phyloP scores from a whole-genome alignment of 768 basidiomycete species.

The Russula lepida region DNA sequence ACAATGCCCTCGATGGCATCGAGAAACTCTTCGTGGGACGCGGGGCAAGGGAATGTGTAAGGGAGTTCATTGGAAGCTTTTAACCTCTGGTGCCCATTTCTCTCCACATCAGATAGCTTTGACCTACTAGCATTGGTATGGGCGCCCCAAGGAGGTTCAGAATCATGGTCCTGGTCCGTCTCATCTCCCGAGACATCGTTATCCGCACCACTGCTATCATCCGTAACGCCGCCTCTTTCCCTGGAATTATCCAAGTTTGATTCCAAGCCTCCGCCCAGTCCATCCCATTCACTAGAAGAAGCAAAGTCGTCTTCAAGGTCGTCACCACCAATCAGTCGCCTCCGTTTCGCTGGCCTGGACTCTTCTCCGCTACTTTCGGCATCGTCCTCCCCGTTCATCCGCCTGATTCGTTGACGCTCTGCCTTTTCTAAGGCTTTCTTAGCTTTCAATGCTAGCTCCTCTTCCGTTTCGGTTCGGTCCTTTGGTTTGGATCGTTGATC shows the following conservation, averaged over 20 bases:
- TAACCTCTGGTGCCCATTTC: neutral
- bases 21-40: slow-evolving; percentile 83
- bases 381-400: slow-evolving; percentile 79
- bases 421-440: slow-evolving; percentile 82
- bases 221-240: slow-evolving; percentile 20
- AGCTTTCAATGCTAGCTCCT: slow-evolving; percentile 83
- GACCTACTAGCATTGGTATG: neutral
- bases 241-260: slow-evolving; percentile 18
- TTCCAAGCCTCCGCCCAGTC: slow-evolving; percentile 30
- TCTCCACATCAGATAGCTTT: neutral
- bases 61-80: slow-evolving; percentile 55
- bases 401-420: slow-evolving; percentile 63
- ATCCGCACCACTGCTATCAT: slow-evolving; percentile 26
- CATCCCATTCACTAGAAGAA: slow-evolving; percentile 23
- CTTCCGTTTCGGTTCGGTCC: slow-evolving; percentile 93
- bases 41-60: slow-evolving; percentile 86
- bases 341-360: slow-evolving; percentile 40
- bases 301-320: slow-evolving; percentile 87
- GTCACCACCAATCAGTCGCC: slow-evolving; percentile 59
- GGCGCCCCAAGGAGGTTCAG: neutral
- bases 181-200: slow-evolving; percentile 28
- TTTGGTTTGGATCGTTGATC: slow-evolving; percentile 91
- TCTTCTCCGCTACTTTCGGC: slow-evolving; percentile 59
- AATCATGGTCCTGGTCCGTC: slow-evolving; percentile 27
- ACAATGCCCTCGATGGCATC: slow-evolving; percentile 64